phyloP scores from a whole-genome alignment of 805 yeast species.

The Priceomyces haplophilus region DNA sequence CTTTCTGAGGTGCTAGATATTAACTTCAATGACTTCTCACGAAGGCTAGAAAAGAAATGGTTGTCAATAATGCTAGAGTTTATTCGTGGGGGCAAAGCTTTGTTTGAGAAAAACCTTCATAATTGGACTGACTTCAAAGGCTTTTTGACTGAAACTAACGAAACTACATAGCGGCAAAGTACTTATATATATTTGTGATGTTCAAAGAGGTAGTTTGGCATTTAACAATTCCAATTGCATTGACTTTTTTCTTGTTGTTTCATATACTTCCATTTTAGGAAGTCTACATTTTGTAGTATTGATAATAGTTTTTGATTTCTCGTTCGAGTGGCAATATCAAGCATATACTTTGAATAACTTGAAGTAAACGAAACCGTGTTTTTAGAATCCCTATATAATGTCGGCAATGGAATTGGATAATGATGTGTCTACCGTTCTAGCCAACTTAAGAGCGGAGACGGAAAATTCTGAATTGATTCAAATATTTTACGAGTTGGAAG shows the following conservation, averaged over 20 bases:
- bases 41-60: slow-evolving; percentile 42
- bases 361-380: neutral
- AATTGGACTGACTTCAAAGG: slow-evolving; percentile 35
- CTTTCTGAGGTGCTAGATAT: slow-evolving; percentile 43
- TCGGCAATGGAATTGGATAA: slow-evolving; percentile 40
- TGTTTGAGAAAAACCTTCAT: slow-evolving; percentile 29
- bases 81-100: slow-evolving; percentile 31
- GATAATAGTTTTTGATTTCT: neutral
- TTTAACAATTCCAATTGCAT: neutral
- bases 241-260: neutral
- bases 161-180: neutral
- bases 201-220: neutral
- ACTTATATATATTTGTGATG: neutral
- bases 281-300: neutral
- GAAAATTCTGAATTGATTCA: slow-evolving; percentile 59
- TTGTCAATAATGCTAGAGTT: slow-evolving; percentile 34
- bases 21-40: slow-evolving; percentile 36
- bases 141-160: slow-evolving; percentile 4
- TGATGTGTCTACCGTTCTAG: slow-evolving; percentile 46
- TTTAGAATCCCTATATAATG: slow-evolving; percentile 9
- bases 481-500: slow-evolving; percentile 70
- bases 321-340: slow-evolving; percentile 4
- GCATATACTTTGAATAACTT: neutral
- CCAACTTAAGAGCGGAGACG: slow-evolving; percentile 61
- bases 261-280: slow-evolving; percentile 1